A percentile compares a stretch with the other conserved stretches of the same genome.
phyloP scores from a whole-genome alignment of 768 basidiomycete genomes.

The Hygrophoropsis aurantiaca region DNA sequence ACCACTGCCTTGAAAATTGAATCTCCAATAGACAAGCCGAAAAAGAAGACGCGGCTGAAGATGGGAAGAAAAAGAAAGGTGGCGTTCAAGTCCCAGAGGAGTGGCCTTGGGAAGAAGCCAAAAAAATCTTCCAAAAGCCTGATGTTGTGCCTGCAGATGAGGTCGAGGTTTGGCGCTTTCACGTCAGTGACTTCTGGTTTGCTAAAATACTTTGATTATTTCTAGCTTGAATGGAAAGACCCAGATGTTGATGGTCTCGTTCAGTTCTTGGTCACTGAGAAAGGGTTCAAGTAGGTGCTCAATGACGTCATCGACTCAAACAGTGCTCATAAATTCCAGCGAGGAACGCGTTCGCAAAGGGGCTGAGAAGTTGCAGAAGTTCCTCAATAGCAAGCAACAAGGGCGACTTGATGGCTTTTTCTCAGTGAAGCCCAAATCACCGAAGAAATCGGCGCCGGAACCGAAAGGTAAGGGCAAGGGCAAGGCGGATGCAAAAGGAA shows the following conservation, averaged over 20 bases:
- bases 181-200: neutral
- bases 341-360: slow-evolving; percentile 97
- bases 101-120: slow-evolving; percentile 97
- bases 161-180: slow-evolving; percentile 62
- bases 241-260: slow-evolving; percentile 94
- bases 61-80: slow-evolving; percentile 60
- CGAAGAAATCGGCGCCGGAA: slow-evolving; percentile 45
- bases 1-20: neutral
- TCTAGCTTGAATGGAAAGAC: slow-evolving; percentile 88
- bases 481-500: slow-evolving; percentile 38
- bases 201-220: slow-evolving; percentile 1
- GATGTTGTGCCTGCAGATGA: slow-evolving; percentile 87
- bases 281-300: slow-evolving; percentile 88
- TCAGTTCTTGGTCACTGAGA: slow-evolving; percentile 89
- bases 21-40: slow-evolving; percentile 26
- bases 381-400: slow-evolving; percentile 88
- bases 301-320: neutral
- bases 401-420: slow-evolving; percentile 97
- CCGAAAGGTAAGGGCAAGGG: slow-evolving; percentile 39
- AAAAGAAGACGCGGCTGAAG: slow-evolving; percentile 42
- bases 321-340: slow-evolving; percentile 40
- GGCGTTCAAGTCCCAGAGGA: slow-evolving; percentile 83
- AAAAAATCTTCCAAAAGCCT: slow-evolving; percentile 84
- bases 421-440: slow-evolving; percentile 64
- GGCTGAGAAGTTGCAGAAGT: slow-evolving; percentile 89